Evolutionary conservation across 116 monocot species (phyloP).

Genomic region (Trichopus zeylanicus): DNA sequence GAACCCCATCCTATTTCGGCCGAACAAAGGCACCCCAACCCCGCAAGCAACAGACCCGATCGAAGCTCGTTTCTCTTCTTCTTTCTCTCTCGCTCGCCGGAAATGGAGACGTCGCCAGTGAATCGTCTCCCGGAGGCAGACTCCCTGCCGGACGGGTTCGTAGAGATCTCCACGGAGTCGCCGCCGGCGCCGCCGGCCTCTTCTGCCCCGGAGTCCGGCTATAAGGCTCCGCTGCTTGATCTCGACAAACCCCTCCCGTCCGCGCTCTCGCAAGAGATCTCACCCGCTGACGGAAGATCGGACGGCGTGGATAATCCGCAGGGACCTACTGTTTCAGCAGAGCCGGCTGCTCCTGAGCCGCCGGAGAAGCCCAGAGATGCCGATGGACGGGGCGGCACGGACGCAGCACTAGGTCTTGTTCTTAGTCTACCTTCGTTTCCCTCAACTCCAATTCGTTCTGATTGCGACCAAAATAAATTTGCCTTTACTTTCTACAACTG

Average conservation of each 20-base stretch:
- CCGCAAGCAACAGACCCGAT: no score
- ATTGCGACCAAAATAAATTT: no score
- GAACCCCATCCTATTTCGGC: no score
- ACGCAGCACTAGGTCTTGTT: no score
- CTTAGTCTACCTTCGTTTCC: no score
- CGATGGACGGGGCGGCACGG: no score
- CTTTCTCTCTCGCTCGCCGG: not conserved
- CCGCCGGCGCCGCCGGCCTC: conserved; percentile 8
- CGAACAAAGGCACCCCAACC: no score
- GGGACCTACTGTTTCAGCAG: not conserved
- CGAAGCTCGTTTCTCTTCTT: no score
- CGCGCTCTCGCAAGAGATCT: not conserved
- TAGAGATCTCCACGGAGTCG: conserved; percentile 49
- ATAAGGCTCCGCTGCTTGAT: conserved; percentile 21
- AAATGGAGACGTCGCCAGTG: conserved; percentile 23
- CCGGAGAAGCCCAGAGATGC: not conserved
- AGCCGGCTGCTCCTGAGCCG: not conserved
- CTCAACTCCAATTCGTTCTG: no score
- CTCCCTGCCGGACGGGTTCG: conserved; percentile 72
- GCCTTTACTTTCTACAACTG: no score
- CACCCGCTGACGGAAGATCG: not conserved
- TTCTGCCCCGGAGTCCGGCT: conserved; percentile 3
- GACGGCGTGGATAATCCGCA: not conserved
- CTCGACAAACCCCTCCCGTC: conserved; percentile 6
- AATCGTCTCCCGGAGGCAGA: conserved; percentile 52